Percentiles rank a stretch among this genome's conserved stretches.
Evolutionary conservation across 2,329 filamentous ascomycete genomes (phyloP).

Genomic region (Aspergillus brasiliensis): DNA sequence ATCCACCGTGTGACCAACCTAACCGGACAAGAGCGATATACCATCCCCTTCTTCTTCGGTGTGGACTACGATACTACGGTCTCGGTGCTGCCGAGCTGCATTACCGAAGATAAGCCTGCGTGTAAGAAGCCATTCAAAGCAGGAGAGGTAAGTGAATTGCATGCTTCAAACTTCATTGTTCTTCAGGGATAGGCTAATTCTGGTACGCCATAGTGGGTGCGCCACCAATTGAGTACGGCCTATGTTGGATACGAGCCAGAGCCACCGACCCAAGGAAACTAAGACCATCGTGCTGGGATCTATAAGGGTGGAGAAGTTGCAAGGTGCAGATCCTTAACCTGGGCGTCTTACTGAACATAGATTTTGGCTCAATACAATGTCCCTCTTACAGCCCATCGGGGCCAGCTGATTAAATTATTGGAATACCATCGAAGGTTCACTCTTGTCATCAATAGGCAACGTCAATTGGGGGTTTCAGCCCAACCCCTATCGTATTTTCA

Average conservation of each 20-base stretch:
- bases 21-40: conserved; percentile 42
- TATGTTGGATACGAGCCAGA: conserved; percentile 1
- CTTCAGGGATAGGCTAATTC: neutral
- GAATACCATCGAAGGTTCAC: no score
- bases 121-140: conserved; percentile 24
- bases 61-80: conserved; percentile 44
- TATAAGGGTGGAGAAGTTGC: neutral
- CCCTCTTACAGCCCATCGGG: no score
- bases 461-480: neutral
- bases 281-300: neutral
- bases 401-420: no score
- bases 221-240: neutral
- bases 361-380: no score
- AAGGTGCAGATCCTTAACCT: no score
- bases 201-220: conserved; percentile 1
- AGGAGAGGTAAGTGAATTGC: conserved; percentile 19
- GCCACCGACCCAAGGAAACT: neutral
- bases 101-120: conserved; percentile 14
- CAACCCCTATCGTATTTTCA: neutral
- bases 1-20: conserved; percentile 45
- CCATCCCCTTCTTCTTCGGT: conserved; percentile 46
- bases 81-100: conserved; percentile 22
- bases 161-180: neutral
- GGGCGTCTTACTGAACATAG: no score
- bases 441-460: neutral